phyloP scores from a whole-genome alignment of 2,329 filamentous ascomycete species.

The Fusarium sp. region DNA sequence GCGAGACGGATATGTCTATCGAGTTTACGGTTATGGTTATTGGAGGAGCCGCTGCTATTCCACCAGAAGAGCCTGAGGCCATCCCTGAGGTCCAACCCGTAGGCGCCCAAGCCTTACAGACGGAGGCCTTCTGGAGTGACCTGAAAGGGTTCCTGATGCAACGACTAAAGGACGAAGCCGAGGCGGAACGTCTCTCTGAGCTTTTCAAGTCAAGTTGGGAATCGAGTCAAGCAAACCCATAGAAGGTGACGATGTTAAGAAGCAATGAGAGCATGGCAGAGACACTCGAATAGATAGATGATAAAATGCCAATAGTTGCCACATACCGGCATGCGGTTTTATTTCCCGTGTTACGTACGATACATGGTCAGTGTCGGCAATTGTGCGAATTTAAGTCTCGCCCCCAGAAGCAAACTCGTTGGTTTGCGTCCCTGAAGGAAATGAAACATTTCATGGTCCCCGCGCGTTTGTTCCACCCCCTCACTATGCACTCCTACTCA shows the following conservation, averaged over 20 bases:
- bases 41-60: slow-evolving; percentile 67
- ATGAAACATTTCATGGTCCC: slow-evolving; percentile 33
- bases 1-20: slow-evolving; percentile 59
- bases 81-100: slow-evolving; percentile 39
- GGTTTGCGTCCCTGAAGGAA: slow-evolving; percentile 21
- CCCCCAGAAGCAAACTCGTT: slow-evolving; percentile 38
- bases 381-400: slow-evolving; percentile 43
- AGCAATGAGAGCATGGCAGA: slow-evolving; percentile 17
- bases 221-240: slow-evolving; percentile 49
- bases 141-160: slow-evolving; percentile 82
- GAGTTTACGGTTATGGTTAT: slow-evolving; percentile 92
- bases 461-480: slow-evolving; percentile 23
- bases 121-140: slow-evolving; percentile 86
- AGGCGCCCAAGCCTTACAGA: slow-evolving; percentile 71
- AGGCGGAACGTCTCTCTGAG: slow-evolving; percentile 70
- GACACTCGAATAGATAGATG: slow-evolving; percentile 27
- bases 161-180: slow-evolving; percentile 75
- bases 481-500: slow-evolving; percentile 41
- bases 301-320: slow-evolving; percentile 36
- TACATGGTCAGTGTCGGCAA: slow-evolving; percentile 45
- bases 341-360: slow-evolving; percentile 45
- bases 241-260: slow-evolving; percentile 19
- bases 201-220: slow-evolving; percentile 80
- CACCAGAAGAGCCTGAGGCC: slow-evolving; percentile 52
- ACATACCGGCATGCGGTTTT: slow-evolving; percentile 45